phyloP scores from a whole-genome alignment of 495 filamentous ascomycete genomes.

The Geopyxis carbonaria region DNA sequence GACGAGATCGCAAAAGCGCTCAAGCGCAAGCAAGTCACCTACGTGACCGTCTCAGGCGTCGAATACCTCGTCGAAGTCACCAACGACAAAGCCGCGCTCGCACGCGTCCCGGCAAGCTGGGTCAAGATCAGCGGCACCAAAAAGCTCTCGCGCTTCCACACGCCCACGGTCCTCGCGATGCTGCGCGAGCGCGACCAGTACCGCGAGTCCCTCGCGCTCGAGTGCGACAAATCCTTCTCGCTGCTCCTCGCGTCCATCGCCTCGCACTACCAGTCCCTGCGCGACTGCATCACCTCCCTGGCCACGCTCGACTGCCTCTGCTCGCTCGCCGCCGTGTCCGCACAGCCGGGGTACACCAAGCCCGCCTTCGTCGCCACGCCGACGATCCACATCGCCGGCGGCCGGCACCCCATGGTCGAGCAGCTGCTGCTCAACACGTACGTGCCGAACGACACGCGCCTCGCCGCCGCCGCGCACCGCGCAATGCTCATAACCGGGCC shows the following conservation, averaged over 20 bases:
- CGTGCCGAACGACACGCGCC: slow-evolving; percentile 74
- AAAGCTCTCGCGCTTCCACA: slow-evolving; percentile 82
- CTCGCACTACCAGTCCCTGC: slow-evolving; percentile 67
- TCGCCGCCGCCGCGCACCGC: slow-evolving; percentile 37
- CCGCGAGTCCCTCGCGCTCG: slow-evolving; percentile 79
- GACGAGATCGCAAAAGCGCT: slow-evolving; percentile 50
- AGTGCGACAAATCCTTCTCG: slow-evolving; percentile 73
- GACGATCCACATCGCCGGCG: slow-evolving; percentile 48
- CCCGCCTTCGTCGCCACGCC: slow-evolving; percentile 45
- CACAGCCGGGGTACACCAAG: slow-evolving; percentile 77
- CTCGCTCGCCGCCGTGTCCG: slow-evolving; percentile 67
- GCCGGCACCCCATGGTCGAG: slow-evolving; percentile 93
- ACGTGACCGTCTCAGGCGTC: slow-evolving; percentile 69
- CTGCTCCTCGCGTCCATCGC: slow-evolving; percentile 54
- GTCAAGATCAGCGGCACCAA: slow-evolving; percentile 82
- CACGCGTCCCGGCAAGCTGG: slow-evolving; percentile 84
- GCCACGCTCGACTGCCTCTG: slow-evolving; percentile 80
- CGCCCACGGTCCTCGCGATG: slow-evolving; percentile 67
- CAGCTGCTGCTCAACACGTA: slow-evolving; percentile 72
- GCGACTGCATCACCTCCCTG: slow-evolving; percentile 73
- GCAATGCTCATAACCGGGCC: slow-evolving; percentile 84
- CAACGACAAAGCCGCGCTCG: slow-evolving; percentile 51
- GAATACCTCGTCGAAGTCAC: slow-evolving; percentile 88
- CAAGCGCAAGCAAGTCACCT: slow-evolving; percentile 51
- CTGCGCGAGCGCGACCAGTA: slow-evolving; percentile 85